Conservation (phyloP, 306 rosid species). For the Hippophae gyantsensis region DNA sequence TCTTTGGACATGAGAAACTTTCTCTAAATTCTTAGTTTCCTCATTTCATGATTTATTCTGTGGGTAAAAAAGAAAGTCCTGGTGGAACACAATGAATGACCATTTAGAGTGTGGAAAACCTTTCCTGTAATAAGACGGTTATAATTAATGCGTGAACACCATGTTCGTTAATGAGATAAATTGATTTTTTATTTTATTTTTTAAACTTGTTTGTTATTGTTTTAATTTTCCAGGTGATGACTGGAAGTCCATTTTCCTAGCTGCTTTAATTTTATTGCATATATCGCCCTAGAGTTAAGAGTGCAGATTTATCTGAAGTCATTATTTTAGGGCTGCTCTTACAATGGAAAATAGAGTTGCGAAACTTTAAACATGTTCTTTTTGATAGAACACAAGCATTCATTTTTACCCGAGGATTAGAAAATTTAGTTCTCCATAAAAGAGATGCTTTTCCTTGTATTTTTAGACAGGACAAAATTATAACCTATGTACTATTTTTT, state of each 20-base stretch:
- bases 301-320: too few relatives aligned
- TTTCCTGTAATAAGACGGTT: slow-evolving; percentile 49
- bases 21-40: slow-evolving; percentile 26
- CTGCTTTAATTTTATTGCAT: background rate
- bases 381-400: too few relatives aligned
- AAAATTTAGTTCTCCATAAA: too few relatives aligned
- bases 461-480: too few relatives aligned
- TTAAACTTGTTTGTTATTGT: slow-evolving; percentile 1
- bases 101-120: slow-evolving; percentile 28
- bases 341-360: too few relatives aligned
- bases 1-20: slow-evolving; percentile 86
- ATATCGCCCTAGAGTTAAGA: too few relatives aligned
- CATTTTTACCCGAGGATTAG: too few relatives aligned
- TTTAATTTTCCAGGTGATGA: slow-evolving; percentile 17
- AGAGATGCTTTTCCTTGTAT: too few relatives aligned
- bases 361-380: too few relatives aligned
- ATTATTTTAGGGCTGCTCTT: too few relatives aligned
- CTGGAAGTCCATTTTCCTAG: background rate
- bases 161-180: slow-evolving; percentile 22
- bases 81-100: slow-evolving; percentile 25
- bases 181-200: background rate
- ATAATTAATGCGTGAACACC: slow-evolving; percentile 31
- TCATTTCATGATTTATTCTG: slow-evolving; percentile 7
- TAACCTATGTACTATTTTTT: too few relatives aligned
- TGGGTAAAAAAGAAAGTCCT: slow-evolving; percentile 19